These are phyloP conservation scores for Solanum commersonii DNA, from an alignment of 257 asterid species.

Conservation along the genomic window DNA sequence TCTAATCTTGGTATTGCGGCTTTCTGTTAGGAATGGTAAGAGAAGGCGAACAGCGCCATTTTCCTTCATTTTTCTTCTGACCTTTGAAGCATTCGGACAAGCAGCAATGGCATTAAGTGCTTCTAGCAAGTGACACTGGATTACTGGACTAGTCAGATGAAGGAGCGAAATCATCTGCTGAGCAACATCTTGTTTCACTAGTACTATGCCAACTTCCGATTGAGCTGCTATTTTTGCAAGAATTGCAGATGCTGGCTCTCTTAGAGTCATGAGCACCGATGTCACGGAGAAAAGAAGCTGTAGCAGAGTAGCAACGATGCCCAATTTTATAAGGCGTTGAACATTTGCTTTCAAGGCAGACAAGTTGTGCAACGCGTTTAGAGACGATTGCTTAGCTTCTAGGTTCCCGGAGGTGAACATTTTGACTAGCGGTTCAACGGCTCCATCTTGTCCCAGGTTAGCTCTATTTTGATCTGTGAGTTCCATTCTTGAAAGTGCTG, in stretches of 20 bases:
- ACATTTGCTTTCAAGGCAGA: slow-evolving; percentile 47
- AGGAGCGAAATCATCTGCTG: slow-evolving; percentile 91
- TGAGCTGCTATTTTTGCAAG: slow-evolving; percentile 67
- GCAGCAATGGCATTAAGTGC: slow-evolving; percentile 61
- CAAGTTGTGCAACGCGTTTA: slow-evolving; percentile 52
- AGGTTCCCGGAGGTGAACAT: slow-evolving; percentile 77
- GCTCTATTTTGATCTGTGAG: slow-evolving; percentile 64
- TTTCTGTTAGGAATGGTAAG: slow-evolving; percentile 46
- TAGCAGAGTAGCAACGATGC: slow-evolving; percentile 43
- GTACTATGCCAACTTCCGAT: slow-evolving; percentile 39
- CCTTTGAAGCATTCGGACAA: slow-evolving; percentile 37
- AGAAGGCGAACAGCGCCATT: slow-evolving; percentile 63
- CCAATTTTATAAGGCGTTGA: slow-evolving; percentile 40
- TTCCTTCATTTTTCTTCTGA: slow-evolving; percentile 61
- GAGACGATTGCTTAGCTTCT: slow-evolving; percentile 65
- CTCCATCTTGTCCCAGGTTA: slow-evolving; percentile 62
- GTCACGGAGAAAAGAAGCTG: slow-evolving; percentile 96
- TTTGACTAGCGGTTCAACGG: slow-evolving; percentile 51
- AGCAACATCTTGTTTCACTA: slow-evolving; percentile 51
- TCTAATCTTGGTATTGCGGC: slow-evolving; percentile 24
- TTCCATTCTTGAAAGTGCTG: slow-evolving; percentile 65
- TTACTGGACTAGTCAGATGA: slow-evolving; percentile 58
- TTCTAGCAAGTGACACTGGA: slow-evolving; percentile 62
- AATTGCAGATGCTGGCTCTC: slow-evolving; percentile 91
- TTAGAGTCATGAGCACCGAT: slow-evolving; percentile 65